Evolutionary conservation across 179 eudicot genomes (phyloP), one percentile per base, ranked within the genome.

Genomic region (Gypsophila paniculata): DNA sequence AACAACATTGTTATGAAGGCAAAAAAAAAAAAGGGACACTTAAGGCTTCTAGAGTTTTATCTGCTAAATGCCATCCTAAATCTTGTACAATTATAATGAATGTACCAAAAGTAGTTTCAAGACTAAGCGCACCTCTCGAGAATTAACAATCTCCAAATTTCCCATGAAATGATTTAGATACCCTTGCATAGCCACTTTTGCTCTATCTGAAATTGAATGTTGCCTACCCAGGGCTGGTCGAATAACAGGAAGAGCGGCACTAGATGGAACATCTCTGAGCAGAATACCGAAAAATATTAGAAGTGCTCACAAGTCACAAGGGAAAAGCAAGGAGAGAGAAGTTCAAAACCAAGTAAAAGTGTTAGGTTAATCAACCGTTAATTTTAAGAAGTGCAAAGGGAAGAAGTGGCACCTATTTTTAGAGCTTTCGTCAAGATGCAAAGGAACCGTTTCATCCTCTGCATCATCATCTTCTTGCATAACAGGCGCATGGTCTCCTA

Each of bases 161-260:
- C 96, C 78, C 63, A 95, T 85, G 76, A 95, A 92, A 68, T 92
- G 96, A 87, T 87, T 95, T 76, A 95, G 80, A 83, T 95, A 95
- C 74, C 91, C 93, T 81, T 95, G 96, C 99, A 95, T 95, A 19
- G 96, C 98, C 72, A 79, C 83, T 83, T 86, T 95, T 58, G 98
- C 98, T 75, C 80, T 81, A 70, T 95, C 96, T 22, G 98, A 83
- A 78, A 95, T 86, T 8, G 98, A 84, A 52, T 87, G 86, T 70
- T 93, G 96, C 69, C 96, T 80, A 70, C 93, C 91, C 64, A 95
- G 80, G 44, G 96, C 86, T 65, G 98, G 98, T 26, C 91, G 89
- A 71, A 95, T 95, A 72, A 95, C 84, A 64, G 99, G 89, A 70
- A 95, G 85, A 34, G 96, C 99, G 62, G 98, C 99, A 78, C 85